These are phyloP conservation scores for Aegilops umbellulata DNA, from an alignment of 176 grass and related monocot species.

Conservation along the genomic window DNA sequence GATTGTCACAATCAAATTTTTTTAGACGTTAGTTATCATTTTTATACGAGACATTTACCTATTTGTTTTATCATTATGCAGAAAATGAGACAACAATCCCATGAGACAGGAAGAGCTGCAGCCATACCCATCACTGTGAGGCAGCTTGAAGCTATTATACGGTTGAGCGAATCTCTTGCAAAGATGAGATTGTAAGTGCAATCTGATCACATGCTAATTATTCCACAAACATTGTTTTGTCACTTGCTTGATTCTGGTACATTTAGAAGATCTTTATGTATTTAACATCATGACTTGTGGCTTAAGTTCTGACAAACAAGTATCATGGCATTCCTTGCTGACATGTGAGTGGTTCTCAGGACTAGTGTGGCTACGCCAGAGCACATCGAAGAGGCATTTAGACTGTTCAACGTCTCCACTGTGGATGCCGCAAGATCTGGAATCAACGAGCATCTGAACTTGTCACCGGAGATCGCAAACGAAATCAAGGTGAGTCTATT, in stretches of 20 bases:
- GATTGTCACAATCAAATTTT: not conserved
- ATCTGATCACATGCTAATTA: constrained; percentile 4
- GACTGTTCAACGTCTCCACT: constrained; percentile 85
- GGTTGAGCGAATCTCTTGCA: constrained; percentile 95
- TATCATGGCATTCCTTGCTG: not conserved
- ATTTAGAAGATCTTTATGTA: not conserved
- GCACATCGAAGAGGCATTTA: constrained; percentile 96
- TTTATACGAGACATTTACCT: not conserved
- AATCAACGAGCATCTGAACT: constrained; percentile 94
- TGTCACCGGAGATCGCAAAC: constrained; percentile 92
- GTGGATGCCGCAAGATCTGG: constrained; percentile 92
- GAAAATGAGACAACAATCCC: constrained; percentile 98
- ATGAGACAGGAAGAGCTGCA: constrained; percentile 80
- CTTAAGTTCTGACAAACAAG: not conserved
- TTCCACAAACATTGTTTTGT: not conserved
- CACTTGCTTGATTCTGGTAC: not conserved
- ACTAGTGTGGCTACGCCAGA: constrained; percentile 85
- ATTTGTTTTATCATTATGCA: constrained; percentile 28
- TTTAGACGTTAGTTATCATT: not conserved
- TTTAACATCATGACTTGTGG: not conserved
- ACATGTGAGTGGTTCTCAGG: constrained; percentile 39
- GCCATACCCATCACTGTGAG: constrained; percentile 96
- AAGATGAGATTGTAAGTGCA: constrained; percentile 92
- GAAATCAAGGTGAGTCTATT: constrained; percentile 75
- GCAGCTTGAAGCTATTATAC: constrained; percentile 97